Conservation (phyloP, 805 yeast genomes). For the Suhomyces vadensis region DNA sequence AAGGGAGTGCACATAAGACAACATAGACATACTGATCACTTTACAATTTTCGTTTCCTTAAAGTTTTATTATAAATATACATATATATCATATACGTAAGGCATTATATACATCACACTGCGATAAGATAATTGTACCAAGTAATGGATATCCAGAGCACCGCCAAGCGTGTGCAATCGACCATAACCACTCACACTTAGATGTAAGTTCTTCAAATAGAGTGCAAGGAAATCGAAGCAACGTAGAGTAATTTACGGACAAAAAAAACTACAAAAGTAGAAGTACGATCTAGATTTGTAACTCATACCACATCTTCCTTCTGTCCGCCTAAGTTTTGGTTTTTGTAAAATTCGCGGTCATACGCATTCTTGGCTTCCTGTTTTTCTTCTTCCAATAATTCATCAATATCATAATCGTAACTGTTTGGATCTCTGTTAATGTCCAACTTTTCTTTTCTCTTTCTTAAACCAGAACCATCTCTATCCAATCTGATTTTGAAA, state of each 20-base stretch:
- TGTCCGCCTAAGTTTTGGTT: constrained; percentile 21
- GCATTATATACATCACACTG: too few species aligned
- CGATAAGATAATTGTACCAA: too few species aligned
- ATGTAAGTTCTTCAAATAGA: too few species aligned
- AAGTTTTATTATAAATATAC: background rate
- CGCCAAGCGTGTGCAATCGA: too few species aligned
- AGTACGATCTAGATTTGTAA: background rate
- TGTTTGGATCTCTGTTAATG: constrained; percentile 40
- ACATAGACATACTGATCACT: background rate
- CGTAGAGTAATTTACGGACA: too few species aligned
- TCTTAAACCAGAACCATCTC: constrained; percentile 17
- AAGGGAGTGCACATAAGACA: background rate
- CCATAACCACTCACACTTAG: too few species aligned
- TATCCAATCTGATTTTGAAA: constrained; percentile 31
- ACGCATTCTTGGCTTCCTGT: constrained; percentile 21
- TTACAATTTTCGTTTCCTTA: too few species aligned
- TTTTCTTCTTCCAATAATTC: constrained; percentile 42
- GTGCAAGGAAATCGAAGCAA: too few species aligned
- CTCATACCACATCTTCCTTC: constrained; percentile 27
- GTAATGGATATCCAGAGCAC: too few species aligned
- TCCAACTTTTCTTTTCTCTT: constrained; percentile 36
- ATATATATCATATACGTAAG: too few species aligned
- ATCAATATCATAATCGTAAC: constrained; percentile 46
- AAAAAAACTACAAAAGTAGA: too few species aligned
- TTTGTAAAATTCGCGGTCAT: constrained; percentile 21